Evolutionary conservation across 169 alveolate species (phyloP).

Genomic region (Perkinsus chesapeaki): DNA sequence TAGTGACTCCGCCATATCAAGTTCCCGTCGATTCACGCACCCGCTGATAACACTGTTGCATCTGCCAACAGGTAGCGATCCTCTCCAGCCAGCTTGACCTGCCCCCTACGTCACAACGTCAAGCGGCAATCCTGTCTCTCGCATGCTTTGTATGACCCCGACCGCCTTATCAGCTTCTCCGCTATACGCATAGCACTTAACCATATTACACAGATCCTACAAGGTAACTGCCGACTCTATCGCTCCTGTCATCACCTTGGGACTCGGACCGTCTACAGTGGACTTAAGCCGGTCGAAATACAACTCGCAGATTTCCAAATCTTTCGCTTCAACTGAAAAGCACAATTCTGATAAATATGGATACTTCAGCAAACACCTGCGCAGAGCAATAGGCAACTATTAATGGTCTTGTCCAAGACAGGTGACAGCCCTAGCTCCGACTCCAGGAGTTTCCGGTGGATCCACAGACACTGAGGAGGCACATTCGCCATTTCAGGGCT

Average conservation of each 20-base stretch:
- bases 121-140: too few relatives aligned
- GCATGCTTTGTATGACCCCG: too few relatives aligned
- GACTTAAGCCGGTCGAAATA: neutral
- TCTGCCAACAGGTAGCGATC: too few relatives aligned
- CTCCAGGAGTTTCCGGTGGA: neutral
- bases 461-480: neutral
- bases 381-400: neutral
- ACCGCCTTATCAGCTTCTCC: too few relatives aligned
- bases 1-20: neutral
- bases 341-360: neutral
- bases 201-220: neutral
- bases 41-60: too few relatives aligned
- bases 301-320: neutral
- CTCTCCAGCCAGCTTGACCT: too few relatives aligned
- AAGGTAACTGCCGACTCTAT: neutral
- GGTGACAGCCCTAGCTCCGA: neutral
- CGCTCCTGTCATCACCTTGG: neutral
- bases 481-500: neutral
- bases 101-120: too few relatives aligned
- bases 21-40: neutral
- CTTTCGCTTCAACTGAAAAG: neutral
- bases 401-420: neutral
- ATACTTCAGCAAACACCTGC: neutral
- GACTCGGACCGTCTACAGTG: neutral
- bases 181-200: too few relatives aligned